Percentiles rank a stretch among this genome's conserved stretches.
Evolutionary conservation across 148 eudicot genomes (phyloP).

Genomic region (Tetragonia tetragonoides): DNA sequence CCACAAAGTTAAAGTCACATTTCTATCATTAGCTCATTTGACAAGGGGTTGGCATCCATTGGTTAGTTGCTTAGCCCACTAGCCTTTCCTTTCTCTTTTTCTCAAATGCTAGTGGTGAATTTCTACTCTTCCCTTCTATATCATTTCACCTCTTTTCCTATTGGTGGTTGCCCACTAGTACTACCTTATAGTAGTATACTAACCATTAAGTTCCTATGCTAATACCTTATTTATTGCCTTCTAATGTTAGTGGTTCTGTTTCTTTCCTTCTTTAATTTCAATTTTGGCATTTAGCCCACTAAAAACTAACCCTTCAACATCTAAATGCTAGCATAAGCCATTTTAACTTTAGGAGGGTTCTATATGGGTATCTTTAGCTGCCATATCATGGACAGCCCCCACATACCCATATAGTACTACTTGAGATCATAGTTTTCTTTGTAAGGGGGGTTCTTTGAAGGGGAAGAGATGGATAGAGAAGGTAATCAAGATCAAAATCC

Average conservation of each 20-base stretch:
- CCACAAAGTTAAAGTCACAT: slow-evolving; percentile 32
- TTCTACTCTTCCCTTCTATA: slow-evolving; percentile 14
- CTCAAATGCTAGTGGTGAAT: slow-evolving; percentile 47
- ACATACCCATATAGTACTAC: slow-evolving; percentile 27
- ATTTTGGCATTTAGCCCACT: slow-evolving; percentile 36
- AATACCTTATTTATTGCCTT: slow-evolving; percentile 28
- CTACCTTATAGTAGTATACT: slow-evolving; percentile 11
- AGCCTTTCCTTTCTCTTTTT: slow-evolving; percentile 22
- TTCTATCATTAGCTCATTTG: slow-evolving; percentile 41
- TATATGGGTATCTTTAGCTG: slow-evolving; percentile 31
- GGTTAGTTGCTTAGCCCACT: slow-evolving; percentile 47
- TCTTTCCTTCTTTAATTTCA: slow-evolving; percentile 23
- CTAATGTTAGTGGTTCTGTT: slow-evolving; percentile 48
- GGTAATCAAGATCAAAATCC: slow-evolving; percentile 32
- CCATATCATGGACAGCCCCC: slow-evolving; percentile 18
- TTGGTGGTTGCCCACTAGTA: slow-evolving; percentile 34
- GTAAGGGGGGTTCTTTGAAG: not conserved
- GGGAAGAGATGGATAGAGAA: slow-evolving; percentile 28
- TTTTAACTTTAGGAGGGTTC: slow-evolving; percentile 19
- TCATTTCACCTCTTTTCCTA: slow-evolving; percentile 18
- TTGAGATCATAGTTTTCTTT: slow-evolving; percentile 7
- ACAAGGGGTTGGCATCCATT: slow-evolving; percentile 34
- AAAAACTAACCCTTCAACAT: slow-evolving; percentile 26
- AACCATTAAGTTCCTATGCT: slow-evolving; percentile 23
- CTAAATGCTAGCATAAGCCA: slow-evolving; percentile 36